These are phyloP conservation scores for Aspergillus arachidicola DNA, from an alignment of 2,329 filamentous ascomycete genomes.

Conservation along the genomic window DNA sequence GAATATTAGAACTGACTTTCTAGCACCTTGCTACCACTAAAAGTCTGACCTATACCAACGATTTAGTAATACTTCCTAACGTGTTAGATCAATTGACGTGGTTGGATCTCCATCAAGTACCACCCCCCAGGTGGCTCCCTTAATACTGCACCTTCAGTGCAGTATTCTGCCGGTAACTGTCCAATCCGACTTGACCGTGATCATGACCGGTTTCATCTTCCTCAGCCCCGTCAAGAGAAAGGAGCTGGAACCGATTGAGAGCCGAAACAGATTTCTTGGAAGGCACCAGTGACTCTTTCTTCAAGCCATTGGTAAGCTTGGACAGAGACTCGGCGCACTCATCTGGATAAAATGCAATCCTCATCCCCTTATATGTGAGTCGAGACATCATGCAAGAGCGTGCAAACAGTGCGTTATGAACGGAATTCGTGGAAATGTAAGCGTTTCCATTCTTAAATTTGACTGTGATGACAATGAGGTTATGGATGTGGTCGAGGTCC, in stretches of 20 bases:
- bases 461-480: conserved; percentile 70
- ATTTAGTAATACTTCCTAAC: background rate
- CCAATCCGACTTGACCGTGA: conserved; percentile 12
- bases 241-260: conserved; percentile 64
- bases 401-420: conserved; percentile 74
- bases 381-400: conserved; percentile 73
- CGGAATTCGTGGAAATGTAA: conserved; percentile 74
- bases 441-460: conserved; percentile 61
- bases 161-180: conserved; percentile 2
- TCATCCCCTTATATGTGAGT: conserved; percentile 69
- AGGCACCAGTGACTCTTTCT: conserved; percentile 27
- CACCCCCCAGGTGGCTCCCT: background rate
- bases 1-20: background rate
- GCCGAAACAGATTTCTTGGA: conserved; percentile 37
- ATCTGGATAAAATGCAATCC: conserved; percentile 71
- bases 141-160: background rate
- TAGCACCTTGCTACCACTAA: background rate
- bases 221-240: conserved; percentile 54
- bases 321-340: conserved; percentile 68
- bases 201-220: conserved; percentile 37
- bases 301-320: conserved; percentile 33
- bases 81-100: background rate
- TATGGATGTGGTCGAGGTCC: conserved; percentile 82
- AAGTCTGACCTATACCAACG: background rate
- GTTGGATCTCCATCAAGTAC: background rate